Percentiles rank a stretch among this genome's conserved stretches.
Evolutionary conservation across 495 filamentous ascomycete genomes (phyloP).

Genomic region (Neurospora tetrasperma): DNA sequence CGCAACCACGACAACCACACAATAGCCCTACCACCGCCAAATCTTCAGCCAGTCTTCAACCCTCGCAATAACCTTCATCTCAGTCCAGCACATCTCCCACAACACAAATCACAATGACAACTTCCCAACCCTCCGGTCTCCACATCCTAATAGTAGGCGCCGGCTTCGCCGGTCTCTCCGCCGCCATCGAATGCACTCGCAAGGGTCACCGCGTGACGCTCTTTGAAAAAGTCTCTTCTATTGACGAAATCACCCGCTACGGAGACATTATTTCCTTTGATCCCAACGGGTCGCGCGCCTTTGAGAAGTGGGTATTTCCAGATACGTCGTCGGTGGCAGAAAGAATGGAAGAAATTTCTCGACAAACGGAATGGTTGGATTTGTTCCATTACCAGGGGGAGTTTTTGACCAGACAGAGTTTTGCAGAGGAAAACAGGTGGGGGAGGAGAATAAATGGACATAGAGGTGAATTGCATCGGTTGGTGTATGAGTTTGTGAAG

Average conservation of each 20-base stretch:
- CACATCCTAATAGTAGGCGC: constrained; percentile 50
- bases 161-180: constrained; percentile 51
- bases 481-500: neutral
- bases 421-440: constrained; percentile 20
- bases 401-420: constrained; percentile 23
- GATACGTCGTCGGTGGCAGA: constrained; percentile 34
- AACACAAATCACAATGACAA: constrained; percentile 5
- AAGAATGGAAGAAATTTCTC: constrained; percentile 39
- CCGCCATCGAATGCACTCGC: constrained; percentile 48
- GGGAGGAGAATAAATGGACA: constrained; percentile 45
- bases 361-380: constrained; percentile 30
- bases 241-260: constrained; percentile 34
- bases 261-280: constrained; percentile 46
- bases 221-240: constrained; percentile 27
- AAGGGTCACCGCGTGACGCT: constrained; percentile 26
- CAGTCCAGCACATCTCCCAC: neutral
- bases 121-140: constrained; percentile 33
- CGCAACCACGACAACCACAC: neutral
- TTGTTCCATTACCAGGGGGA: constrained; percentile 23
- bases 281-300: constrained; percentile 36
- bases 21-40: too few species aligned
- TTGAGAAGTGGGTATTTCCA: constrained; percentile 27
- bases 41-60: too few species aligned
- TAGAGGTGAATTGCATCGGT: constrained; percentile 47
- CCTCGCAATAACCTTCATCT: neutral